These are phyloP conservation scores for Kwoniella dendrophila DNA, from an alignment of 768 basidiomycete species.

Conservation along the genomic window DNA sequence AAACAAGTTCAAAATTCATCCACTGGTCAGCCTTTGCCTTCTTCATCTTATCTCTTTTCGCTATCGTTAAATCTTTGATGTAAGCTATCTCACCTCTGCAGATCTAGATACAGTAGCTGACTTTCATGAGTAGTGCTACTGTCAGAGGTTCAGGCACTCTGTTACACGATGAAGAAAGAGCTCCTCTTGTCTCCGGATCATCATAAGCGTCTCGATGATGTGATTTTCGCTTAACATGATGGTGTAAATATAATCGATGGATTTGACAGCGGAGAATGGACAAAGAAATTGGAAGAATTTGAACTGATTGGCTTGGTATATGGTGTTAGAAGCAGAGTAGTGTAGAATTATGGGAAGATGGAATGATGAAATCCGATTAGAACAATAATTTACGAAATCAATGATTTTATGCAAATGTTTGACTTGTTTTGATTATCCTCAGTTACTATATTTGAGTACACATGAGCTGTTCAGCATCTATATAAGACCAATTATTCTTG, in stretches of 20 bases:
- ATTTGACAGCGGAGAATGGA: background rate
- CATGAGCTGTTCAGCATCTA: too few relatives aligned
- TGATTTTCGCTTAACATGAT: too few relatives aligned
- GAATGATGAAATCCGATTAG: too few relatives aligned
- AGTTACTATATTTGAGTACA: too few relatives aligned
- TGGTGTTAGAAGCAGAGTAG: too few relatives aligned
- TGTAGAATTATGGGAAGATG: too few relatives aligned
- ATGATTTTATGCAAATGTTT: too few relatives aligned
- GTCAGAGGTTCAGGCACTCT: constrained; percentile 61
- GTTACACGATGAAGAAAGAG: constrained; percentile 82
- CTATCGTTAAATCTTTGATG: constrained; percentile 75
- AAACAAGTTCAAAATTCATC: constrained; percentile 72
- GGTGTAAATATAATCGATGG: background rate
- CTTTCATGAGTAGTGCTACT: constrained; percentile 52
- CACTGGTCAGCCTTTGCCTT: constrained; percentile 88
- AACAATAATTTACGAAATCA: too few relatives aligned
- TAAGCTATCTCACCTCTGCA: constrained; percentile 17
- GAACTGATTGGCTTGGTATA: too few relatives aligned
- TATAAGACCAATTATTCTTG: too few relatives aligned
- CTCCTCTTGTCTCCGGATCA: constrained; percentile 66
- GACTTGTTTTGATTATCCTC: too few relatives aligned
- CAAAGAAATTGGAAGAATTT: too few relatives aligned
- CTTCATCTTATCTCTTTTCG: constrained; percentile 78
- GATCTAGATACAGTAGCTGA: background rate
- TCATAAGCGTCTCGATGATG: constrained; percentile 26